A percentile compares a stretch with the other conserved stretches of the same genome.
Evolutionary conservation across 2,329 filamentous ascomycete genomes (phyloP).

Genomic region (Endocalyx cinctus): DNA sequence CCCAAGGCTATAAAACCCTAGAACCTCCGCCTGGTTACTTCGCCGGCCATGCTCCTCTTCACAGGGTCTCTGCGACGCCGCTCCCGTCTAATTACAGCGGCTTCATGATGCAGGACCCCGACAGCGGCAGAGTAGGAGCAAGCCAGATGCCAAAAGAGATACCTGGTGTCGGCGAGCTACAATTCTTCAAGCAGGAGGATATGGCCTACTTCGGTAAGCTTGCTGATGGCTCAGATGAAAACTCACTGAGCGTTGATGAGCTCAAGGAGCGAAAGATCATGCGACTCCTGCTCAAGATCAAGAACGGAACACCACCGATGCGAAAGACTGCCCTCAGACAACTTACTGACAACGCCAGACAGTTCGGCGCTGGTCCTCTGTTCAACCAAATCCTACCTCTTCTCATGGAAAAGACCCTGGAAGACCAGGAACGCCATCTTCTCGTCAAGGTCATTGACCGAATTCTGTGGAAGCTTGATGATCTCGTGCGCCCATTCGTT

Average conservation of each 20-base stretch:
- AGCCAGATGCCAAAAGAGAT: slow-evolving; percentile 95
- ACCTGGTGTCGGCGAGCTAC: slow-evolving; percentile 88
- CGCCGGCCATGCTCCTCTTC: slow-evolving; percentile 70
- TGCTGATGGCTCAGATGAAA: slow-evolving; percentile 90
- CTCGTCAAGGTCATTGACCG: slow-evolving; percentile 99
- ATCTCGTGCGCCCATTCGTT: slow-evolving; percentile 90
- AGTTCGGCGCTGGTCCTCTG: slow-evolving; percentile 87
- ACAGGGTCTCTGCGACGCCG: slow-evolving; percentile 70
- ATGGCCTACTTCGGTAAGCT: slow-evolving; percentile 99
- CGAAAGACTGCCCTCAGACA: slow-evolving; percentile 96
- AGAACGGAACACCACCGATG: slow-evolving; percentile 98
- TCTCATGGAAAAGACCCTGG: slow-evolving; percentile 96
- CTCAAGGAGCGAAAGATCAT: slow-evolving; percentile 98
- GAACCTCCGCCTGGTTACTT: slow-evolving; percentile 90
- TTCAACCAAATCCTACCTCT: slow-evolving; percentile 97
- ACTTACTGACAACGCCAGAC: slow-evolving; percentile 93
- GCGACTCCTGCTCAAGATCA: slow-evolving; percentile 93
- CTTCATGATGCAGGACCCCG: slow-evolving; percentile 97
- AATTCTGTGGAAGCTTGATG: slow-evolving; percentile 96
- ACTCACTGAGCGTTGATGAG: slow-evolving; percentile 86
- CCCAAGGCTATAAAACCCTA: slow-evolving; percentile 88
- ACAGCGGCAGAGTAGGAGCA: slow-evolving; percentile 74
- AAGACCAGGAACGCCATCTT: slow-evolving; percentile 96
- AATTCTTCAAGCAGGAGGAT: slow-evolving; percentile 98
- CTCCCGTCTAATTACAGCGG: slow-evolving; percentile 64